Evolutionary conservation across 805 yeast genomes (phyloP).

Genomic region (Kazachstania psychrophila): DNA sequence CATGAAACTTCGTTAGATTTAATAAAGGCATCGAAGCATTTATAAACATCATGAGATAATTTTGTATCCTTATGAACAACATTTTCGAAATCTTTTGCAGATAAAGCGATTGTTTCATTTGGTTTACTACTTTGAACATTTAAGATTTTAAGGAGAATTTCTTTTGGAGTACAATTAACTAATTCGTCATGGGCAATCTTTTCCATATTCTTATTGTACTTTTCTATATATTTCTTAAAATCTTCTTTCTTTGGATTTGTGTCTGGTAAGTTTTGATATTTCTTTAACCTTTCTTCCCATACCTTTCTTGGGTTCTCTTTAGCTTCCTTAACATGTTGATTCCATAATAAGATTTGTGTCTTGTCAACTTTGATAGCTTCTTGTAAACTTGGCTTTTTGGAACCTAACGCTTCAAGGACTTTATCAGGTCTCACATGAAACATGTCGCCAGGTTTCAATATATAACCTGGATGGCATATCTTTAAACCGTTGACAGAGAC

Average conservation of each 20-base stretch:
- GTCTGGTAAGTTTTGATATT: constrained; percentile 17
- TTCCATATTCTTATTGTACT: constrained; percentile 20
- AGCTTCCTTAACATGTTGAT: constrained; percentile 54
- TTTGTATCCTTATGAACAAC: constrained; percentile 31
- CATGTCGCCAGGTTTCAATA: constrained; percentile 75
- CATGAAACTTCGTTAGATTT: constrained; percentile 15
- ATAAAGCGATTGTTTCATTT: constrained; percentile 11
- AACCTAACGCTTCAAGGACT: constrained; percentile 78
- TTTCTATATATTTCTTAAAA: constrained; percentile 17
- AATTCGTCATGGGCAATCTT: constrained; percentile 16
- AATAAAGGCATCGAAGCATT: constrained; percentile 19
- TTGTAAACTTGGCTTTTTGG: constrained; percentile 65
- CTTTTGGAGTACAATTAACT: constrained; percentile 36
- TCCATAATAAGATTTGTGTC: constrained; percentile 67
- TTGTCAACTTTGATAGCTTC: constrained; percentile 62
- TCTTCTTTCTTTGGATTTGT: constrained; percentile 20
- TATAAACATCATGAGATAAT: constrained; percentile 14
- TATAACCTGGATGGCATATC: constrained; percentile 70
- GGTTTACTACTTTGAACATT: constrained; percentile 18
- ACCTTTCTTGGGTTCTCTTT: constrained; percentile 34
- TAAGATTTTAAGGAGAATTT: constrained; percentile 39
- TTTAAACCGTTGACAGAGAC: constrained; percentile 79
- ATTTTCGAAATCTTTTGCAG: constrained; percentile 28
- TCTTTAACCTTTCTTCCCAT: constrained; percentile 22
- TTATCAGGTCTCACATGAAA: constrained; percentile 79